Conservation (phyloP, 2,329 filamentous ascomycete genomes). For the Dendrostoma leiphaemia region DNA sequence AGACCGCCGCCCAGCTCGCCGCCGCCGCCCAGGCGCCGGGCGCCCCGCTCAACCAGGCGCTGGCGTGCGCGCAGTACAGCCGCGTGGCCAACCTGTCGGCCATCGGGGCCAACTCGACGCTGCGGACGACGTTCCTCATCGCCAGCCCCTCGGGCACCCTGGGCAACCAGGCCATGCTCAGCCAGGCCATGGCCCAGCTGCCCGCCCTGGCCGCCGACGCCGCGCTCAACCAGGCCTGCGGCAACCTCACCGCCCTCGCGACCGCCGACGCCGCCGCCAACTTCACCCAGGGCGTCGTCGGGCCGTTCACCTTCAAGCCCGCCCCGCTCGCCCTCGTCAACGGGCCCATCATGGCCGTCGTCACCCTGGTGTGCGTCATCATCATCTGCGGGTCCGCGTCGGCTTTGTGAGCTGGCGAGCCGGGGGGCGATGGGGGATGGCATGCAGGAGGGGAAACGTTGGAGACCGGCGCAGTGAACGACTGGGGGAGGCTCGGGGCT, state of each 20-base stretch:
- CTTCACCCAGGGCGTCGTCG: constrained; percentile 41
- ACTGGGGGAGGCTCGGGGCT: too few species aligned
- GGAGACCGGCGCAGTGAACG: not conserved
- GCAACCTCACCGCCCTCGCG: constrained; percentile 44
- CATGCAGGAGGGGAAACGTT: not conserved
- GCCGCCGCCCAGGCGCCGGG: not conserved
- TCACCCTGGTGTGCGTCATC: not conserved
- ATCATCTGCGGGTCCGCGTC: not conserved
- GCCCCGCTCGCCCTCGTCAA: not conserved
- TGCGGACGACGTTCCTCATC: constrained; percentile 43
- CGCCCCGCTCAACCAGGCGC: not conserved
- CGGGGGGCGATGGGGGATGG: not conserved
- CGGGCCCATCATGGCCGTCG: constrained; percentile 2
- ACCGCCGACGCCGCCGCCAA: constrained; percentile 41
- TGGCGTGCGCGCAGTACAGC: constrained; percentile 40
- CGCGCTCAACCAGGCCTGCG: constrained; percentile 41
- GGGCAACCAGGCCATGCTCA: constrained; percentile 37
- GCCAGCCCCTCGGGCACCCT: constrained; percentile 40
- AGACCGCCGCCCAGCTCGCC: not conserved
- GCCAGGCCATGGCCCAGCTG: constrained; percentile 36
- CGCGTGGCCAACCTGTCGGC: constrained; percentile 45
- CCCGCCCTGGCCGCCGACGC: constrained; percentile 36
- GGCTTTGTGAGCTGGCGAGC: not conserved
- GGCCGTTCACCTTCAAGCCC: constrained; percentile 24
- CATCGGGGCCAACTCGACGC: constrained; percentile 42